Conservation (phyloP, 768 basidiomycete genomes). For the Mycena amicta region DNA sequence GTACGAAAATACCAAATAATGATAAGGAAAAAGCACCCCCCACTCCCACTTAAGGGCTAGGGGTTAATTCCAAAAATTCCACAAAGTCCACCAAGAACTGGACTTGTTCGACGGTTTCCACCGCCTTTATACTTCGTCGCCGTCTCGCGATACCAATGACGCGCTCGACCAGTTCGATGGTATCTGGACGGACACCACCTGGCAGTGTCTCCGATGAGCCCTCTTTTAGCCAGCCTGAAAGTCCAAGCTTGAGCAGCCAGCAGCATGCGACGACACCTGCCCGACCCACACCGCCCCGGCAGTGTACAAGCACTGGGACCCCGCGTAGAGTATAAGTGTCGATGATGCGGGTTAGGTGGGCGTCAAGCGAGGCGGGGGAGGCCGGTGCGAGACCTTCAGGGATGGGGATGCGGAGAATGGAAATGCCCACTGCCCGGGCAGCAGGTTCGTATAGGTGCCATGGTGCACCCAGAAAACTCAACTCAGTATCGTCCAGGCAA, state of each 20-base stretch:
- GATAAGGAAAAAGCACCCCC: background rate
- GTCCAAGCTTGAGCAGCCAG: constrained; percentile 89
- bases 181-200: constrained; percentile 2
- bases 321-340: constrained; percentile 74
- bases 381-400: constrained; percentile 89
- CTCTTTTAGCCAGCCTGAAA: constrained; percentile 69
- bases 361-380: constrained; percentile 58
- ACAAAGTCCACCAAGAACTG: constrained; percentile 79
- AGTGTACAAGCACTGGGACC: constrained; percentile 78
- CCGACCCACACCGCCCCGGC: constrained; percentile 91
- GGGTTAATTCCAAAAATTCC: constrained; percentile 57
- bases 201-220: constrained; percentile 1
- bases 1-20: background rate
- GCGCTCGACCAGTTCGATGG: constrained; percentile 42
- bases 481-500: constrained; percentile 84
- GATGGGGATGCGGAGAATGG: constrained; percentile 82
- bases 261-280: constrained; percentile 91
- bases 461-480: constrained; percentile 82
- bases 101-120: constrained; percentile 95
- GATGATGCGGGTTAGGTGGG: constrained; percentile 65
- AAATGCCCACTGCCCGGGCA: constrained; percentile 68
- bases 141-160: constrained; percentile 73
- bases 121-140: constrained; percentile 83
- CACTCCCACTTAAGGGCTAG: too few species aligned
- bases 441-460: constrained; percentile 75